A percentile compares a stretch with the other conserved stretches of the same genome.
Conservation (phyloP, 139 green algal genomes). For the Microglena sp. region DNA sequence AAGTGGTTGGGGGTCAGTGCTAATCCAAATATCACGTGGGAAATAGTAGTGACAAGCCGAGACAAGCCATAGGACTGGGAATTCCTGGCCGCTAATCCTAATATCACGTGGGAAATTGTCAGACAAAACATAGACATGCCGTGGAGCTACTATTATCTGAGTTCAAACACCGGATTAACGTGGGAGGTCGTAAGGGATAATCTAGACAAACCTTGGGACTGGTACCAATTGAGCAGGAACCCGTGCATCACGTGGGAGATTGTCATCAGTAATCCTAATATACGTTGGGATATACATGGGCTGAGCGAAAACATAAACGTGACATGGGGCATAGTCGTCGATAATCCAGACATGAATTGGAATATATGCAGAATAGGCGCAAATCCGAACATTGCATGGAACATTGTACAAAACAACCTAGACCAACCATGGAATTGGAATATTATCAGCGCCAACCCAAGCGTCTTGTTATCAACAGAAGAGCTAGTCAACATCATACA, state of each 20-base stretch:
- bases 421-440: no score
- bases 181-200: not conserved
- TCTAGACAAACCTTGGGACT: not conserved
- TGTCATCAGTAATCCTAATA: not conserved
- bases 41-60: not conserved
- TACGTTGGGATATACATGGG: not conserved
- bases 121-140: not conserved
- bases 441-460: no score
- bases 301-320: not conserved
- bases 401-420: no score
- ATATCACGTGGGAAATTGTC: not conserved
- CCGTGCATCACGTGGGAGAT: conserved; percentile 1
- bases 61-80: not conserved
- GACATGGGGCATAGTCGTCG: not conserved
- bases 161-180: not conserved
- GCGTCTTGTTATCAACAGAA: no score
- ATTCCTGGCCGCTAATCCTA: not conserved
- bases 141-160: not conserved
- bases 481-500: no score
- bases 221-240: not conserved
- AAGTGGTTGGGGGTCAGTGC: not conserved
- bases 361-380: no score
- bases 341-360: not conserved
- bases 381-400: no score
- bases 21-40: not conserved